Evolutionary conservation across 2,329 filamentous ascomycete genomes (phyloP), one percentile per base, ranked within the genome.

Genomic region (Bipolaris victoriae): DNA sequence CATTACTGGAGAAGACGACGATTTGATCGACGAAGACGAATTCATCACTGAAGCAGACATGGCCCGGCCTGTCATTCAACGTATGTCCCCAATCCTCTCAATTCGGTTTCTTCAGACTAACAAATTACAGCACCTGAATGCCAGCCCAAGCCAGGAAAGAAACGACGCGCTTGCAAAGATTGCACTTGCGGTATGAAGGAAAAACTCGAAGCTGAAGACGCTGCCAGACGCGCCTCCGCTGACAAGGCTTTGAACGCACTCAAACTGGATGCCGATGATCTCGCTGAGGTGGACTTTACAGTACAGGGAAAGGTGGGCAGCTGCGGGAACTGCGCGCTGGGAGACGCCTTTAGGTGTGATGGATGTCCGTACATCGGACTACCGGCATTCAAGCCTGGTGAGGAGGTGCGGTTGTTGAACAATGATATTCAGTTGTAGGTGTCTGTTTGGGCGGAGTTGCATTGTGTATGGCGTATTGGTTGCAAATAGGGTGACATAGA

Each of bases 251-350:
- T 91, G 46, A 86, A 88, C 71, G 82, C 87, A 18, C 80, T 92
- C 61, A 91, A 90, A 78, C 82, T 97, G 49, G 86, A 84, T 48
- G 81, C 86, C 1, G 88, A 91, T 68, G 95, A 99, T 73, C 64
- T 99, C 47, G 88, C 86, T 49, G 94, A 98, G 77, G 84, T 98
- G 7, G 95, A 99, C 78, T 98, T 99, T 74, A 99, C 95, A 0
- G 91, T 98, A n/a, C 85, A 96, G 77, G 95, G 95, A 67, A 98
- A 97, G 81, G 91, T 94, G 5, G 94, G 95, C 52, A 96, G 91
- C 16, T 99, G 95, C 76, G 92, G 92, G 26, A 97, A 94, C 78
- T 98, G 95, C 78, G 90, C 92, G 26, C 83, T 99, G 15, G 95
- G 95, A 49, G 94, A 98, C 77, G 94, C 95, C 0, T 84, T 84